Evolutionary conservation across 805 yeast genomes (phyloP).

Genomic region (Saturnispora bothae): DNA sequence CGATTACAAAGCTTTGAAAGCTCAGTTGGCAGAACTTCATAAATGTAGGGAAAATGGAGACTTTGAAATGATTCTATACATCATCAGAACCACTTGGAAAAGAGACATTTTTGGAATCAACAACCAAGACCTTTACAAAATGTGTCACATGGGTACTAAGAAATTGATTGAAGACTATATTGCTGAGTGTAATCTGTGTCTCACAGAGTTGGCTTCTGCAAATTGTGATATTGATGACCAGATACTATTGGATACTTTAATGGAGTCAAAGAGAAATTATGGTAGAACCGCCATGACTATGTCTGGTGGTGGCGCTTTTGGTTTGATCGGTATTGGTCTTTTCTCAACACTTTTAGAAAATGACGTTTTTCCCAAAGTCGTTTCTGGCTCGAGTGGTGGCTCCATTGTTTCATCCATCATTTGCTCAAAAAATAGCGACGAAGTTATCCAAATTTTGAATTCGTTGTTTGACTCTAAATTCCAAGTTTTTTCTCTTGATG

Average conservation of each 20-base stretch:
- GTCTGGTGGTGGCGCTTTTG: conserved; percentile 94
- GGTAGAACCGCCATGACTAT: conserved; percentile 93
- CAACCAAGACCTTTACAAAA: conserved; percentile 63
- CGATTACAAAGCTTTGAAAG: conserved; percentile 54
- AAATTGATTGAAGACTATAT: conserved; percentile 72
- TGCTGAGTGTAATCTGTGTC: conserved; percentile 52
- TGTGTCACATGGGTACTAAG: conserved; percentile 81
- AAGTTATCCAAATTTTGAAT: conserved; percentile 45
- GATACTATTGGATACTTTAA: conserved; percentile 64
- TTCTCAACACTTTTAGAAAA: conserved; percentile 66
- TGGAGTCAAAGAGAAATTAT: conserved; percentile 81
- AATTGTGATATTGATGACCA: conserved; percentile 46
- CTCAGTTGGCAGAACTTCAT: conserved; percentile 44
- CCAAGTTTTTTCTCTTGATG: conserved; percentile 39
- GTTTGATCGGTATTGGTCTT: conserved; percentile 87
- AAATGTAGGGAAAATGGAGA: conserved; percentile 50
- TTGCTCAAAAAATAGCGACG: conserved; percentile 71
- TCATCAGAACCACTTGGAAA: conserved; percentile 75
- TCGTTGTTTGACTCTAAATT: conserved; percentile 51
- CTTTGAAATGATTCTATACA: conserved; percentile 50
- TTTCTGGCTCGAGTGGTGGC: conserved; percentile 94
- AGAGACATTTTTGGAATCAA: conserved; percentile 85
- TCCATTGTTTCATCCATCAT: conserved; percentile 86
- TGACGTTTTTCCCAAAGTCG: conserved; percentile 70
- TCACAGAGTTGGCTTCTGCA: conserved; percentile 31